A percentile compares a stretch with the other conserved stretches of the same genome.
Conservation (phyloP, 768 basidiomycete species). For the Boletus vinaceobasis region DNA sequence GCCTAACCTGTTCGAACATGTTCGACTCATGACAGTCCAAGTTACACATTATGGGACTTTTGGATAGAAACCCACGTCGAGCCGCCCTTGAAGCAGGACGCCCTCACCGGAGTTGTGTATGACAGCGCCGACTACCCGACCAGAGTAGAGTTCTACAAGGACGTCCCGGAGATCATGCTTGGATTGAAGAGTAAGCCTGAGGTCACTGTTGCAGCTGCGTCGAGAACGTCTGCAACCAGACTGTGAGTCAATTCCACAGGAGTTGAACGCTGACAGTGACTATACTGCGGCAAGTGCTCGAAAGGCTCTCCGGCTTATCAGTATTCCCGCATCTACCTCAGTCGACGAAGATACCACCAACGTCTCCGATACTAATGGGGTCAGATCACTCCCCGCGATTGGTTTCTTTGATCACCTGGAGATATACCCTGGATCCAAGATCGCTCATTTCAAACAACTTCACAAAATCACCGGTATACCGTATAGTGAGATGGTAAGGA, state of each 20-base stretch:
- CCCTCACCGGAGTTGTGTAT: slow-evolving; percentile 17
- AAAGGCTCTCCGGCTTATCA: slow-evolving; percentile 65
- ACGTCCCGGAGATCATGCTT: slow-evolving; percentile 73
- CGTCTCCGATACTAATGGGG: slow-evolving; percentile 6
- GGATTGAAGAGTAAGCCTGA: slow-evolving; percentile 43
- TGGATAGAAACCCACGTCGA: slow-evolving; percentile 83
- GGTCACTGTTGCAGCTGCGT: slow-evolving; percentile 67
- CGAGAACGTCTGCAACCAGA: slow-evolving; percentile 63
- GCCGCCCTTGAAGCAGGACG: slow-evolving; percentile 52
- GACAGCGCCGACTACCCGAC: slow-evolving; percentile 20
- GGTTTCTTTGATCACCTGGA: slow-evolving; percentile 68
- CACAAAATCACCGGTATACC: slow-evolving; percentile 73
- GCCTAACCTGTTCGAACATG: slow-evolving; percentile 1
- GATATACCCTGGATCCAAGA: slow-evolving; percentile 80
- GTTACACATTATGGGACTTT: slow-evolving; percentile 83
- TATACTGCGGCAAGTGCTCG: slow-evolving; percentile 51
- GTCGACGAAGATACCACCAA: slow-evolving; percentile 24
- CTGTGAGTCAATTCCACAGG: slow-evolving; percentile 45
- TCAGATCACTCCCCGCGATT: slow-evolving; percentile 44
- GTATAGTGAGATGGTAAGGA: slow-evolving; percentile 72
- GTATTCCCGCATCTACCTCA: slow-evolving; percentile 42
- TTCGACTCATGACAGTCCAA: slow-evolving; percentile 26
- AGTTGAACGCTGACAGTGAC: neutral
- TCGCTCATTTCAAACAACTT: slow-evolving; percentile 73
- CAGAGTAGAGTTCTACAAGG: slow-evolving; percentile 65